Evolutionary conservation across 139 green algal species (phyloP), one percentile per base, ranked within the genome.

Genomic region (Chlorella sorokiniana): DNA sequence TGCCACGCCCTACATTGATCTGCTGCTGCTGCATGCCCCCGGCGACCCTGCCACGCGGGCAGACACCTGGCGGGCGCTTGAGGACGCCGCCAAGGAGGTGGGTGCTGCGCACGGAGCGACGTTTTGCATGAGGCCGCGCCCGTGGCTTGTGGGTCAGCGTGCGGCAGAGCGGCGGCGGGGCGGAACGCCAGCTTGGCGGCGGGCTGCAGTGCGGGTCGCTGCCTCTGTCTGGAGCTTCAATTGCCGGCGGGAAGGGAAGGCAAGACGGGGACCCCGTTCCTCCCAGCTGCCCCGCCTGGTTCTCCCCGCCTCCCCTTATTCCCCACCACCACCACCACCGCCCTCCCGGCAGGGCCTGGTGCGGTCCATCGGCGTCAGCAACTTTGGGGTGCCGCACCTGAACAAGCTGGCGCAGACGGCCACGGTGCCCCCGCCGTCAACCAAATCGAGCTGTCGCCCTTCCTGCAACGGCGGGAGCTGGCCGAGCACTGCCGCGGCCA

Each of bases 341-440:
- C 48, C 16, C 48, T 16, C 48, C 38, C n/a, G n/a, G 42, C 73
- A 88, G 81, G 88, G 89, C 25, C 48, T 82, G 37, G 56, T 91
- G 33, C 75, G 85, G 18, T 81, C 61, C 76, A 92, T 96, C 37
- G 92, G 92, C 20, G 91, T 96, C 14, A 88, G 64, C 75, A 95
- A 95, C 83, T 95, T 93, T 81, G 86, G 86, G 51, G 52, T 89
- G 22, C 63, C 82, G 2, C 91, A 96, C 77, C 65, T 96, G 42
- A 73, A 92, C 61, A 90, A 95, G 83, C 88, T 96, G 40, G 29
- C 85, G 0, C n/a, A 76, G 35, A 81, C 64, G 6, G 85, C 85
- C 27, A 84, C 5, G 16, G 31, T 94, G 0, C 35, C 16, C 92
- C 92, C 29, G 85, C 89, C 25, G 91, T 96, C 33, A 96, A 96